Base-by-base conservation (phyloP, 345 rosid genomes). In the Aquilaria yunnanensis region DNA sequence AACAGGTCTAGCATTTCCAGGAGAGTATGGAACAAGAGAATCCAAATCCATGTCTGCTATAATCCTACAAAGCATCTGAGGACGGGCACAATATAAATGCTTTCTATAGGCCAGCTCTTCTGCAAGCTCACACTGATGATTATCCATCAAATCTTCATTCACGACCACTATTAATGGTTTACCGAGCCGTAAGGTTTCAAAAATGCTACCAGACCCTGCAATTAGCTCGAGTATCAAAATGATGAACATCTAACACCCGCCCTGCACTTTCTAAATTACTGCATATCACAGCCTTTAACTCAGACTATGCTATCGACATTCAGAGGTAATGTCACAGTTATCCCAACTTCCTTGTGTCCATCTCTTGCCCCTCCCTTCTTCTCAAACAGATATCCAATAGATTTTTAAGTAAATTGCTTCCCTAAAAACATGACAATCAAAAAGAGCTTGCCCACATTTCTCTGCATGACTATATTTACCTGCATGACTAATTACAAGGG, bases 141-240 rank as follows among this genome's bases (percentile, higher is more conserved):
- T 91, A 75, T 91, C 97, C 96, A 94, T 94, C 54, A 94, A 67
- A 73, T 89, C 93, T 80, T 94, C 96, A 56, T 94, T 94, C 43
- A 91, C 96, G 52, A 89, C 99, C 37, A 94, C 97, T 41, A 94
- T 84, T 66, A 91, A 75, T 50, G 96, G 96, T 43, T 89, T 91
- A 48, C 87, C 77, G 4, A 81, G 86, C 60, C 68, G 80, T 57
- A 94, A 51, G 7, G 93, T 87, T 88, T 91, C 99, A 49, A 91
- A 94, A 73, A 91, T 87, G 78, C 99, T 94, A 63, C 99, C 97
- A 10, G 96, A 94, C 43, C 97, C 96, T 88, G 80, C 76, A 74
- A 37, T 37, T 37, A 37, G 43, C 43, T 37, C 8, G 43, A 37
- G 7, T 9, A 37, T 37, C 8, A 37, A 37, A 37, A 37, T 2